Evolutionary conservation across 495 filamentous ascomycete species (phyloP), one percentile per base, ranked within the genome.

Genomic region (Aspergillus mulundensis): DNA sequence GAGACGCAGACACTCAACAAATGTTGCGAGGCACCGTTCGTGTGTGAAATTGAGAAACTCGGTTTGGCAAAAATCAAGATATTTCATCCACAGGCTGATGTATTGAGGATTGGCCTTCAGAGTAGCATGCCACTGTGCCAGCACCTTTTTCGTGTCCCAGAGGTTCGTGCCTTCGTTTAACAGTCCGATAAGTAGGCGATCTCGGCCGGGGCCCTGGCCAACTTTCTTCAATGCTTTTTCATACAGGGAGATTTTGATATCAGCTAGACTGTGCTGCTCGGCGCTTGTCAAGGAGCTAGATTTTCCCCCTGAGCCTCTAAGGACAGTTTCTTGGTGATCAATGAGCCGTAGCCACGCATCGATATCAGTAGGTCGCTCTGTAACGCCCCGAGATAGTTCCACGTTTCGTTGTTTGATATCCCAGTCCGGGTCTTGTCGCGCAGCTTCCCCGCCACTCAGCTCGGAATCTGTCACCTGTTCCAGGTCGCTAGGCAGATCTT

Each of bases 181-280:
- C 49, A 88, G 74, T 10, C 83, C 83, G 2, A 87, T 58, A 5
- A 90, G 56, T 2, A 97, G 72, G 15, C 66, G 67, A 57, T 90
- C 85, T 32, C 61, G 68, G 15, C 53, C 56, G 34, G 73, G 65
- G 24, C 77, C 65, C 3, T 75, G 59, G 8, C 63, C 67, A 14
- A 79, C 74, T 50, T 85, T 81, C 32, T 73, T 69, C 6, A 97
- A 68, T 4, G 91, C 91, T 54, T 91, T 84, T 48, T 89, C 83
- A 60, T 91, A 91, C n/a, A 96, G 80, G 0, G 85, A 86, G 2
- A 95, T 58, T 57, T 87, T 91, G 34, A 95, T 81, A 58, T 89
- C 88, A 18, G 90, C 87, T 21, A 87, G 79, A 50, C 84, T 86
- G 52, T 75, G 78, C 21, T 67, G 71, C 57, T 96, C 89, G 3